Percentiles rank a stretch among this genome's conserved stretches.
These are phyloP conservation scores for Sclerotinia sclerotiorum DNA, from an alignment of 2,329 filamentous ascomycete genomes.

Conservation along the genomic window DNA sequence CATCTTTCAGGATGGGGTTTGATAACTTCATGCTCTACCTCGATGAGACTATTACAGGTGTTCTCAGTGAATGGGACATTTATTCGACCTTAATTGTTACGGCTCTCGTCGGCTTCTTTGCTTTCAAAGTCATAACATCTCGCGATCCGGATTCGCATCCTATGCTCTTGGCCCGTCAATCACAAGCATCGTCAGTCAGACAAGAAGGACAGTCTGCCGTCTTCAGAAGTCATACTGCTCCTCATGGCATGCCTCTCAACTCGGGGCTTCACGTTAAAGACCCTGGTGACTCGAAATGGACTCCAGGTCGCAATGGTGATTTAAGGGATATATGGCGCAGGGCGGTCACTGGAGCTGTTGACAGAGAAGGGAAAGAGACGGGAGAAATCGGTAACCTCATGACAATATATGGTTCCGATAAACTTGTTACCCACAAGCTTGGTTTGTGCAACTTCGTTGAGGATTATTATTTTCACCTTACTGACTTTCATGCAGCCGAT, in stretches of 20 bases:
- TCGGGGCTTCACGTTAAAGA: constrained; percentile 80
- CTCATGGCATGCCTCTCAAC: constrained; percentile 80
- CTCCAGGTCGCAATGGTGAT: constrained; percentile 80
- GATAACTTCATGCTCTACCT: constrained; percentile 63
- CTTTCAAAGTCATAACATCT: constrained; percentile 68
- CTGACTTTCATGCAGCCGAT: constrained; percentile 52
- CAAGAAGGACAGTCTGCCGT: constrained; percentile 81
- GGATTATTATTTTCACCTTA: not conserved
- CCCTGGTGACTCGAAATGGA: constrained; percentile 76
- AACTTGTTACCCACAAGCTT: constrained; percentile 69
- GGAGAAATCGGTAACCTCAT: constrained; percentile 68
- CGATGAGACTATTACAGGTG: constrained; percentile 66
- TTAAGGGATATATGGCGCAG: constrained; percentile 87
- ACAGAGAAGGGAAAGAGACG: constrained; percentile 60
- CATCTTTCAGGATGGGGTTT: constrained; percentile 36
- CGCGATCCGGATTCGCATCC: constrained; percentile 90
- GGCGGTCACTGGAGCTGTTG: constrained; percentile 62
- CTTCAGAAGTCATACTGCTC: constrained; percentile 80
- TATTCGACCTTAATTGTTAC: constrained; percentile 73
- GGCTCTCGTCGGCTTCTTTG: constrained; percentile 63
- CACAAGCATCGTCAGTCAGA: constrained; percentile 73
- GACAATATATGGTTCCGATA: constrained; percentile 75
- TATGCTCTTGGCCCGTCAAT: constrained; percentile 83
- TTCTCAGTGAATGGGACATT: constrained; percentile 78
- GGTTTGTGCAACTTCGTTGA: constrained; percentile 44